Conservation (phyloP, 495 filamentous ascomycete species). For the Aspergillus incahuasiensis region DNA sequence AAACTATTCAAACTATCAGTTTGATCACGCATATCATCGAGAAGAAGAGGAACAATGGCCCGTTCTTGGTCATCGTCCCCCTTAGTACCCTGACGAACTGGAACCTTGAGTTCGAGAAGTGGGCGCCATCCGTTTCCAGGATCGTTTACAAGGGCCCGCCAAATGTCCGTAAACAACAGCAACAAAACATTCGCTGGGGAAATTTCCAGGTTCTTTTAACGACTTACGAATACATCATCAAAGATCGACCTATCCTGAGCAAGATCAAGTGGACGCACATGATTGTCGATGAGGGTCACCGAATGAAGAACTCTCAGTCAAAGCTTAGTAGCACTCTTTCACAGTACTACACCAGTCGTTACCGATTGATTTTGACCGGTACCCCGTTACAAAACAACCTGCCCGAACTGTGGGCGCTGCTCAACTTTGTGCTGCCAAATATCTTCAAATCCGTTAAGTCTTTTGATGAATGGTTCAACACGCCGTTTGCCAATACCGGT, state of each 20-base stretch:
- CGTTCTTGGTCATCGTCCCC: constrained; percentile 94
- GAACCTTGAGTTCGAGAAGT: constrained; percentile 98
- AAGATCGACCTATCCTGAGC: constrained; percentile 87
- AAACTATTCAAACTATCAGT: constrained; percentile 98
- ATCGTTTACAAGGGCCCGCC: constrained; percentile 98
- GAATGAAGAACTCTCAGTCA: constrained; percentile 98
- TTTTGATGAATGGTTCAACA: constrained; percentile 99
- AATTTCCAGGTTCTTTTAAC: constrained; percentile 94
- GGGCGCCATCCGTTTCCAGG: constrained; percentile 80
- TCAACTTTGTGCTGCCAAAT: constrained; percentile 96
- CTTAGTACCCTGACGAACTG: constrained; percentile 96
- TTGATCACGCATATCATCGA: constrained; percentile 96
- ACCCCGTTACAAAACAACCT: constrained; percentile 97
- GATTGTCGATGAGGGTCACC: constrained; percentile 99
- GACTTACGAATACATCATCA: constrained; percentile 99
- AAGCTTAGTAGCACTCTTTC: constrained; percentile 94
- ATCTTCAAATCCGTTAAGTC: constrained; percentile 99
- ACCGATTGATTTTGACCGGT: constrained; percentile 93
- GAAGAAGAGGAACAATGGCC: constrained; percentile 86
- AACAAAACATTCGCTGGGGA: constrained; percentile 89
- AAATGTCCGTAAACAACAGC: constrained; percentile 79
- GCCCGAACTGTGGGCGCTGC: constrained; percentile 90
- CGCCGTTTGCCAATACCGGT: constrained; percentile 96
- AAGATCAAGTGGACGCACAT: constrained; percentile 99
- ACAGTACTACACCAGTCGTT: constrained; percentile 89